Conservation (phyloP, 2,329 filamentous ascomycete genomes). For the Xylariaceae sp. region DNA sequence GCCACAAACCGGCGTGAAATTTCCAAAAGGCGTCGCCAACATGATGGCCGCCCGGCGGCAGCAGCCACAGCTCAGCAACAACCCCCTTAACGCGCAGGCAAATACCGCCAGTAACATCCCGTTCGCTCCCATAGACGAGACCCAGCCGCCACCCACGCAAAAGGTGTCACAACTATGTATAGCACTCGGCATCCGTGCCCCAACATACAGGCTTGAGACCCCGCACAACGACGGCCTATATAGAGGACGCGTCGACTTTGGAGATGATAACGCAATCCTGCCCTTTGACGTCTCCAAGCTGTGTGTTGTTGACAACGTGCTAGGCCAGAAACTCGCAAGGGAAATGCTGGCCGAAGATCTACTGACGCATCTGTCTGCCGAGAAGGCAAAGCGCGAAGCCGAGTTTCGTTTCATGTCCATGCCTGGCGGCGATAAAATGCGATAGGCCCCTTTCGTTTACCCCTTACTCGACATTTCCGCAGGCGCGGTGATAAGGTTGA, state of each 20-base stretch:
- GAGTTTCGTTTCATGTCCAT: neutral
- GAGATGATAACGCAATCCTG: conserved; percentile 4
- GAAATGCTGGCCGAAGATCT: conserved; percentile 40
- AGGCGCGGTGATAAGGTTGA: too few relatives aligned
- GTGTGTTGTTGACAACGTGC: conserved; percentile 27
- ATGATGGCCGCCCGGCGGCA: conserved; percentile 23
- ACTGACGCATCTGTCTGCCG: conserved; percentile 34
- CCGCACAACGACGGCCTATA: conserved; percentile 31
- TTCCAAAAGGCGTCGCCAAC: conserved; percentile 3
- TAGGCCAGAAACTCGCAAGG: conserved; percentile 36
- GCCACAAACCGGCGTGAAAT: conserved; percentile 19
- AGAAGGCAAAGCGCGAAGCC: conserved; percentile 20
- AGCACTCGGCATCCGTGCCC: conserved; percentile 33
- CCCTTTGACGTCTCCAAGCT: conserved; percentile 13
- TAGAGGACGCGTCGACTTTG: conserved; percentile 32
- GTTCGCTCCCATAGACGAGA: conserved; percentile 21
- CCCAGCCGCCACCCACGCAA: conserved; percentile 19
- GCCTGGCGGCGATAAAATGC: neutral
- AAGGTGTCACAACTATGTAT: conserved; percentile 34
- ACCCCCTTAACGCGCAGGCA: neutral
- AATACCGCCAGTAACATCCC: conserved; percentile 18
- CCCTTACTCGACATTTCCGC: too few relatives aligned
- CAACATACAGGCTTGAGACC: conserved; percentile 34
- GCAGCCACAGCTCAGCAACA: neutral
- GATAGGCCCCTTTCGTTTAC: neutral